Percentiles rank a stretch among this genome's conserved stretches.
Evolutionary conservation across 106 monocot genomes (phyloP).

Genomic region (Platanthera zijinensis): DNA sequence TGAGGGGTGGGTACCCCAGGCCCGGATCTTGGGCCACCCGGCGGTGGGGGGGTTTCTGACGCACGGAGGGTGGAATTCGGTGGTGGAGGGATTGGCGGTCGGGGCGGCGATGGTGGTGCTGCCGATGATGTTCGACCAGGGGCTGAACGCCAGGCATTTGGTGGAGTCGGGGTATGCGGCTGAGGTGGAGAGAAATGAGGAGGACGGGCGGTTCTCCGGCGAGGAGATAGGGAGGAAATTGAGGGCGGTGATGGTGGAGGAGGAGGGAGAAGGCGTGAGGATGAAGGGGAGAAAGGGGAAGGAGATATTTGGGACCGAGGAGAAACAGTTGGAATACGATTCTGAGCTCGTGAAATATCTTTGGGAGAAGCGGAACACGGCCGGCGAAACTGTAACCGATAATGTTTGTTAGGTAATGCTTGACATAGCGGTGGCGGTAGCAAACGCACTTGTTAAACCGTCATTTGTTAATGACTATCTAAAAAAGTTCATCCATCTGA

Average conservation of each 20-base stretch:
- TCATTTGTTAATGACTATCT: too few relatives aligned
- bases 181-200: constrained; percentile 32
- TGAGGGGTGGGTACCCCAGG: constrained; percentile 10
- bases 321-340: background rate
- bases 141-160: constrained; percentile 31
- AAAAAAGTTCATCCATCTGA: too few relatives aligned
- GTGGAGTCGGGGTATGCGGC: constrained; percentile 24
- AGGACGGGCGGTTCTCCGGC: constrained; percentile 29
- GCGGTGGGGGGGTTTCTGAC: constrained; percentile 5
- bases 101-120: constrained; percentile 25
- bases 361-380: too few relatives aligned
- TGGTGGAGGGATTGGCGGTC: constrained; percentile 6
- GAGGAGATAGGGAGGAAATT: constrained; percentile 23
- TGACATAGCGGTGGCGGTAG: too few relatives aligned
- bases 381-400: too few relatives aligned
- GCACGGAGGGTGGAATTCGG: constrained; percentile 7
- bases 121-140: constrained; percentile 44
- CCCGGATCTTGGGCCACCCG: constrained; percentile 8
- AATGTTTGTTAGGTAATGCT: too few relatives aligned
- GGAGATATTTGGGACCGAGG: constrained; percentile 10
- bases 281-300: background rate
- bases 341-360: too few relatives aligned
- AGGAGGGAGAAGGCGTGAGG: constrained; percentile 14
- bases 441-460: too few relatives aligned
- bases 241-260: constrained; percentile 32